phyloP scores from a whole-genome alignment of 495 filamentous ascomycete species.

The Echria macrotheca region DNA sequence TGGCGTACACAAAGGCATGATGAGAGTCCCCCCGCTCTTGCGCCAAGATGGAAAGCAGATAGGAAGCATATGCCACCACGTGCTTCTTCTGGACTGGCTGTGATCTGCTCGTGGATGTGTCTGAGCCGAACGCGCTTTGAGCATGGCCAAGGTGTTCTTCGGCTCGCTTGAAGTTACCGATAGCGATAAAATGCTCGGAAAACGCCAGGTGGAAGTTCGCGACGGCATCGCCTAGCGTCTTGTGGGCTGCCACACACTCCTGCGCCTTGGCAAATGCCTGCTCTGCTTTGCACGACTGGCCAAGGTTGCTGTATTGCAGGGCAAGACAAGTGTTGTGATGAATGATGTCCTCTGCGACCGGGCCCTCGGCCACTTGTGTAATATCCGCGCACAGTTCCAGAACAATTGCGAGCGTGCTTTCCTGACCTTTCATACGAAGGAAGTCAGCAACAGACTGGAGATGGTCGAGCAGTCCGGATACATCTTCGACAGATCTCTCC shows the following conservation, averaged over 20 bases:
- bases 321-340: constrained; percentile 56
- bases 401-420: constrained; percentile 37
- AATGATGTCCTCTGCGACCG: constrained; percentile 51
- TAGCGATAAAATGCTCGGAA: constrained; percentile 66
- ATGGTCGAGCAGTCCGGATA: constrained; percentile 53
- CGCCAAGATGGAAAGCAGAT: constrained; percentile 57
- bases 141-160: constrained; percentile 38
- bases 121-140: constrained; percentile 23
- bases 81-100: constrained; percentile 29
- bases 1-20: constrained; percentile 60
- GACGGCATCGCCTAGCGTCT: constrained; percentile 29
- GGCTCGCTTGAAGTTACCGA: constrained; percentile 59
- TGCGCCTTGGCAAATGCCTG: constrained; percentile 56
- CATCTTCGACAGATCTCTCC: constrained; percentile 54
- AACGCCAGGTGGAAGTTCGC: constrained; percentile 60
- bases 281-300: constrained; percentile 70
- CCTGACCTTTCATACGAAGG: constrained; percentile 64
- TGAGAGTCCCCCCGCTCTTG: constrained; percentile 58
- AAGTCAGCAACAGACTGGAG: constrained; percentile 70
- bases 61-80: constrained; percentile 47
- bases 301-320: constrained; percentile 68
- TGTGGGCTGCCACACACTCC: constrained; percentile 21
- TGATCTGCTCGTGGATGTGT: constrained; percentile 14
- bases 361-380: constrained; percentile 48
- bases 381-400: constrained; percentile 47